phyloP scores from a whole-genome alignment of 441 rosid species.

The Rhodomyrtus psidioides region DNA sequence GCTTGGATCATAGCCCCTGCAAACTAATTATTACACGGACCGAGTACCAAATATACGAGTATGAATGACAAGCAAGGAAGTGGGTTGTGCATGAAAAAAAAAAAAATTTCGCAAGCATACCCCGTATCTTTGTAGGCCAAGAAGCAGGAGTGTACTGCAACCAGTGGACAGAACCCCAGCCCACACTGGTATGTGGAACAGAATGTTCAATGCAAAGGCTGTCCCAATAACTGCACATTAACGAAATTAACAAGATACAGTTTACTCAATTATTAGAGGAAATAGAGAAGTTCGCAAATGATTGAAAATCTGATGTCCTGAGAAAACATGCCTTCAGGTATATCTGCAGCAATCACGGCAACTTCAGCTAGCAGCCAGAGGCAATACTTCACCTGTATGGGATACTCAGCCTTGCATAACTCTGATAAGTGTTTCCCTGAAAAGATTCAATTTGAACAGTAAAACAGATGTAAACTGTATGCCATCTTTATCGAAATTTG shows the following conservation, averaged over 20 bases:
- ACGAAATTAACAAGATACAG: not conserved
- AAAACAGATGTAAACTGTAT: not conserved
- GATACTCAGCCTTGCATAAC: constrained; percentile 54
- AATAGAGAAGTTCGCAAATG: not conserved
- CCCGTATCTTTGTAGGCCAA: constrained; percentile 67
- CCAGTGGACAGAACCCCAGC: constrained; percentile 56
- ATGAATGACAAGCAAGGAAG: not conserved
- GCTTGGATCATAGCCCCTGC: no score
- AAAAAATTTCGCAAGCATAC: constrained; percentile 12
- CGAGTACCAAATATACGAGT: not conserved
- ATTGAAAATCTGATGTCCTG: not conserved
- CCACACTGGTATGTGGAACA: constrained; percentile 49
- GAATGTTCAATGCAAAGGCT: constrained; percentile 53
- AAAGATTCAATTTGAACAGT: not conserved
- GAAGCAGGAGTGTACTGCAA: constrained; percentile 49
- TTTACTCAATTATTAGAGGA: not conserved
- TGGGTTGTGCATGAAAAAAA: not conserved
- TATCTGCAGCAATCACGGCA: constrained; percentile 63
- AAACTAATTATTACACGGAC: not conserved
- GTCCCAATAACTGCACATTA: constrained; percentile 49
- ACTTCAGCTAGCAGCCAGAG: constrained; percentile 58
- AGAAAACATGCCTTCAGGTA: constrained; percentile 45
- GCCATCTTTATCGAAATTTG: not conserved
- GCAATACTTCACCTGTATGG: constrained; percentile 33
- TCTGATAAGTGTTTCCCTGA: constrained; percentile 59